Conservation (phyloP, 805 yeast genomes). For the Starmerella bombi region DNA sequence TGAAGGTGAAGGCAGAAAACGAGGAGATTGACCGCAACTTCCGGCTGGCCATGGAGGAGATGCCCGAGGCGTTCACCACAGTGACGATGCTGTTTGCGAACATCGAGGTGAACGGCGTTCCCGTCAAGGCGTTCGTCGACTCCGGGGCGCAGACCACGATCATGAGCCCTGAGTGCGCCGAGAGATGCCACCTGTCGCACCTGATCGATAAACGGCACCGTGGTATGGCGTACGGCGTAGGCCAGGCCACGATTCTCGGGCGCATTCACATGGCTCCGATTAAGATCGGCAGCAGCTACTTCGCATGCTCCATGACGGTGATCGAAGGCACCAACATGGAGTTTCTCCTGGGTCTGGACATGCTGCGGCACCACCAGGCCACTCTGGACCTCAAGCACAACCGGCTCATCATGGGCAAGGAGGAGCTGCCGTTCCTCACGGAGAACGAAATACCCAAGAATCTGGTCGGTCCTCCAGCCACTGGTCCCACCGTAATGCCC, state of each 20-base stretch:
- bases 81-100: conserved; percentile 76
- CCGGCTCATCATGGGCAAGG: conserved; percentile 55
- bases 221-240: conserved; percentile 87
- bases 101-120: conserved; percentile 62
- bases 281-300: conserved; percentile 50
- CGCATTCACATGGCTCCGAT: conserved; percentile 81
- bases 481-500: conserved; percentile 8
- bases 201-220: conserved; percentile 65
- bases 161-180: conserved; percentile 63
- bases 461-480: conserved; percentile 11
- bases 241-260: conserved; percentile 64
- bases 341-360: conserved; percentile 71
- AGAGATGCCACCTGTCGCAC: conserved; percentile 51
- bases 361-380: conserved; percentile 82
- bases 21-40: conserved; percentile 69
- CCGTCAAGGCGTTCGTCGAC: conserved; percentile 87
- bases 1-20: conserved; percentile 30
- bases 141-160: conserved; percentile 91
- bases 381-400: conserved; percentile 58
- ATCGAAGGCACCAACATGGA: conserved; percentile 47
- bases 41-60: conserved; percentile 65
- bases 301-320: conserved; percentile 59
- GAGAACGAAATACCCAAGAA: conserved; percentile 55
- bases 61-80: conserved; percentile 78
- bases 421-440: conserved; percentile 55